Evolutionary conservation across 768 basidiomycete species (phyloP).

Genomic region (Lactifluus rugatus): DNA sequence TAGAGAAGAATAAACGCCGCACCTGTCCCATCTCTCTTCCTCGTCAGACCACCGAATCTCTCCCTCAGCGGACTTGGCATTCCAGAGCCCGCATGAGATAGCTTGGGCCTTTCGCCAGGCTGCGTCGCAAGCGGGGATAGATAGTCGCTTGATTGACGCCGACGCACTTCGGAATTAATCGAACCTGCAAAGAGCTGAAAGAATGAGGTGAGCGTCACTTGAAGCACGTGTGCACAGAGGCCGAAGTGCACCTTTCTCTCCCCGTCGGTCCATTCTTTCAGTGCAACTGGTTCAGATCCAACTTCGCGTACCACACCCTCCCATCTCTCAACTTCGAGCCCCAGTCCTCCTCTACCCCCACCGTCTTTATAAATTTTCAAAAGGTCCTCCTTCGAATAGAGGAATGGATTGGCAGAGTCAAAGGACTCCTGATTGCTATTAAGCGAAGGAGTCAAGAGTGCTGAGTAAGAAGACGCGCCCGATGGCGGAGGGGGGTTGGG

Average conservation of each 20-base stretch:
- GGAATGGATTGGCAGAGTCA: constrained; percentile 69
- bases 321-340: constrained; percentile 82
- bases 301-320: constrained; percentile 79
- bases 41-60: constrained; percentile 49
- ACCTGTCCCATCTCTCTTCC: constrained; percentile 69
- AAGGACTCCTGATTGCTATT: constrained; percentile 43
- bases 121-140: constrained; percentile 50
- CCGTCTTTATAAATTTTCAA: constrained; percentile 77
- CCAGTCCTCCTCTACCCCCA: constrained; percentile 60
- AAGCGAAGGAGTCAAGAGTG: constrained; percentile 49
- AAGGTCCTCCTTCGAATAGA: constrained; percentile 80
- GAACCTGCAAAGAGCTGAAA: constrained; percentile 68
- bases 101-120: constrained; percentile 48
- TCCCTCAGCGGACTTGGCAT: constrained; percentile 51
- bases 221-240: constrained; percentile 14
- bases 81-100: constrained; percentile 40
- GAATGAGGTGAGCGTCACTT: neutral
- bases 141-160: constrained; percentile 71
- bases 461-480: constrained; percentile 59
- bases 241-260: constrained; percentile 71
- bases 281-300: constrained; percentile 57
- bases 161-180: constrained; percentile 81
- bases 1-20: constrained; percentile 18
- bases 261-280: constrained; percentile 70
- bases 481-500: constrained; percentile 31